phyloP scores from a whole-genome alignment of 73 alveolate genomes.

The Blepharisma stoltei region DNA sequence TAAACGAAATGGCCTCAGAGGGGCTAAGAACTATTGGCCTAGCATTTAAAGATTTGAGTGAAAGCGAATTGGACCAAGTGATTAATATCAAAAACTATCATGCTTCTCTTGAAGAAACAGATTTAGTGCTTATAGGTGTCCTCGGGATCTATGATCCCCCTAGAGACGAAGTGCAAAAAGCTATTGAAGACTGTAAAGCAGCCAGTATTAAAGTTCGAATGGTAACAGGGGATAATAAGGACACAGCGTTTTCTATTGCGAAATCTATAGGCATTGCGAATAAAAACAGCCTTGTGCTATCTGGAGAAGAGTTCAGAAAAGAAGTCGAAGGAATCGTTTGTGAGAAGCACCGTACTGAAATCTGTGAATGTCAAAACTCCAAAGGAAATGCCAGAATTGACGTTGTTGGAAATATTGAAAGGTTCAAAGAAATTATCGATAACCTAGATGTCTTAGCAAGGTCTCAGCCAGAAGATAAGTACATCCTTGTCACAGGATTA shows the following conservation, averaged over 20 bases:
- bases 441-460: constrained; percentile 90
- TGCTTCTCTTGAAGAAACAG: constrained; percentile 49
- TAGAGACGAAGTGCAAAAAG: constrained; percentile 85
- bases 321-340: constrained; percentile 68
- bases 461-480: constrained; percentile 96
- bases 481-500: constrained; percentile 89
- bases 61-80: not conserved
- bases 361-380: constrained; percentile 10
- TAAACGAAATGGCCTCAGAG: not conserved
- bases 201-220: constrained; percentile 93
- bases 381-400: constrained; percentile 13
- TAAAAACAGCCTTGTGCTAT: constrained; percentile 32
- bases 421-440: constrained; percentile 38
- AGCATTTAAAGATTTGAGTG: not conserved
- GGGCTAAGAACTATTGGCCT: constrained; percentile 2
- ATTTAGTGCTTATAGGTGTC: constrained; percentile 67
- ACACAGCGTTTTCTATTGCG: constrained; percentile 27
- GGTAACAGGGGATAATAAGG: constrained; percentile 84
- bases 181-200: constrained; percentile 73
- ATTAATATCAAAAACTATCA: constrained; percentile 3
- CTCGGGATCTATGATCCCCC: constrained; percentile 93
- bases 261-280: not conserved
- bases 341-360: constrained; percentile 39
- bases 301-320: constrained; percentile 63
- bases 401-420: constrained; percentile 57